Conservation (phyloP, 176 grass and related monocot genomes). For the Thalia dealbata region DNA sequence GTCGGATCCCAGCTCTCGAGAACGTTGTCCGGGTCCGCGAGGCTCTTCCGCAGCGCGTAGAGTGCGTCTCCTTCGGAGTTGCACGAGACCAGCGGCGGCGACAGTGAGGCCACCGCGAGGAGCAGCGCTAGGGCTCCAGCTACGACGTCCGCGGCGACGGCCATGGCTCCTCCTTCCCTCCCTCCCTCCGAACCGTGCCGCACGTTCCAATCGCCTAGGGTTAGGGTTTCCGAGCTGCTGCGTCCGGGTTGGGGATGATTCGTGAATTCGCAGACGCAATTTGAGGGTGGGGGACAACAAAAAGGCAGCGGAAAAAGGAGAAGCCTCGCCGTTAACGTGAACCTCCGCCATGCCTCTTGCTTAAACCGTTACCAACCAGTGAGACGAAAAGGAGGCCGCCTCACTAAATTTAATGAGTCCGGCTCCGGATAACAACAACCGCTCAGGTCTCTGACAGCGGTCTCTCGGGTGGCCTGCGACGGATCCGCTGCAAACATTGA, state of each 20-base stretch:
- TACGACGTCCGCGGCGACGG: conserved; percentile 7
- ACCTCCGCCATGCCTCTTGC: not conserved
- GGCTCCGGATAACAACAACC: not conserved
- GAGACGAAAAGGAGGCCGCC: not conserved
- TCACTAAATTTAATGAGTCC: not conserved
- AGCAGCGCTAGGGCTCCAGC: not conserved
- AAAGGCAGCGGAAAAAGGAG: conserved; percentile 2
- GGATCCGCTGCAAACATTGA: not conserved
- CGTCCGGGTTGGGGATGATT: not conserved
- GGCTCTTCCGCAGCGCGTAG: conserved; percentile 34
- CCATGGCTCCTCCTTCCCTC: conserved; percentile 16
- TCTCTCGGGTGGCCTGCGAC: not conserved
- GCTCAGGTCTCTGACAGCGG: not conserved
- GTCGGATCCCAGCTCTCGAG: conserved; percentile 20
- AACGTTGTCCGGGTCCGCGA: conserved; percentile 12
- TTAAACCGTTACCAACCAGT: not conserved
- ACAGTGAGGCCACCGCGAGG: not conserved
- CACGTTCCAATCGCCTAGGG: not conserved
- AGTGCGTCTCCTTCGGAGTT: conserved; percentile 57
- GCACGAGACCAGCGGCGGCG: conserved; percentile 21
- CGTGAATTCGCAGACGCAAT: not conserved
- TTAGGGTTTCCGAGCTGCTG: conserved; percentile 3
- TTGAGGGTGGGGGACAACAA: not conserved
- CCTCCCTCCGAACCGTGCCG: not conserved
- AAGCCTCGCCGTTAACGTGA: not conserved